Percentiles rank a stretch among this genome's conserved stretches.
These are phyloP conservation scores for Zasmidium cellare DNA, from an alignment of 2,329 filamentous ascomycete genomes.

Conservation along the genomic window DNA sequence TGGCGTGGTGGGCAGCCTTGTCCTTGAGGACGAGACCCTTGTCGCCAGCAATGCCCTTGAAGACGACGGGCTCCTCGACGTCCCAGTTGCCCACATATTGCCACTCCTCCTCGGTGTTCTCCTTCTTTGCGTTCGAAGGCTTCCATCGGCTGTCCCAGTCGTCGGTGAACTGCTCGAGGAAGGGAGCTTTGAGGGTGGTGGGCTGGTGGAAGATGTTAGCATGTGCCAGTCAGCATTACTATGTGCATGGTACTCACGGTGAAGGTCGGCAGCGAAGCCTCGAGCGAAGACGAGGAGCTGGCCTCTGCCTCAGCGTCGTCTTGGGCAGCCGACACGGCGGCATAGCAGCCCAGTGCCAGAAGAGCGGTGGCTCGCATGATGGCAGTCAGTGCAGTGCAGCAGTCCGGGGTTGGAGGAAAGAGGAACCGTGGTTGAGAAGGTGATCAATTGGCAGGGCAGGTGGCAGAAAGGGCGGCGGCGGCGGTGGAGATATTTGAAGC, in stretches of 20 bases:
- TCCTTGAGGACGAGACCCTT: conserved; percentile 99
- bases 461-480: no score
- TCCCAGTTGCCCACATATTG: conserved; percentile 96
- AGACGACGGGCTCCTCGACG: conserved; percentile 87
- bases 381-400: conserved; percentile 23
- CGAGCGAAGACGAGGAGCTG: conserved; percentile 14
- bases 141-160: conserved; percentile 95
- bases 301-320: conserved; percentile 19
- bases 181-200: conserved; percentile 82
- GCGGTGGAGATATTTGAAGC: not conserved
- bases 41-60: conserved; percentile 91
- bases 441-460: not conserved
- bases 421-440: not conserved
- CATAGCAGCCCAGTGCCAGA: conserved; percentile 68
- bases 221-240: not conserved
- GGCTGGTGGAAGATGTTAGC: conserved; percentile 58
- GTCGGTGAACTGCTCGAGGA: conserved; percentile 97
- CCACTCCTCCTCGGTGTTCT: conserved; percentile 85
- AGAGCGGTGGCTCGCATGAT: conserved; percentile 83
- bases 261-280: conserved; percentile 22
- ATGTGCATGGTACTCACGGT: conserved; percentile 16
- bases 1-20: conserved; percentile 95
- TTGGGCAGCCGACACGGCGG: conserved; percentile 70
- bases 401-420: not conserved
- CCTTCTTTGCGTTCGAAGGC: conserved; percentile 95